These are phyloP conservation scores for Quercus bicolor DNA, from an alignment of 306 rosid genomes.

Conservation along the genomic window DNA sequence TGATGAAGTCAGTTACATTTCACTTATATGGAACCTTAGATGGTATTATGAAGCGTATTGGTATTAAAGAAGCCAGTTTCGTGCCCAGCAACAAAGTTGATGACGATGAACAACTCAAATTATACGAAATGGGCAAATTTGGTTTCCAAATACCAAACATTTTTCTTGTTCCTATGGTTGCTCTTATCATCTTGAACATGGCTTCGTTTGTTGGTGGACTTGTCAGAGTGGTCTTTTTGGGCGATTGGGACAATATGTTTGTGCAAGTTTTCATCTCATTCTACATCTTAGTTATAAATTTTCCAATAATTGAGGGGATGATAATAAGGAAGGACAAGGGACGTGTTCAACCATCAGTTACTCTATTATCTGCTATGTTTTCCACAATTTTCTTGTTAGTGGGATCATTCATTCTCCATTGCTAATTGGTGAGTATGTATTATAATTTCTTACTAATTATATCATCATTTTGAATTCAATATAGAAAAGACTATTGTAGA, in stretches of 20 bases:
- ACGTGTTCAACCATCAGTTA: constrained; percentile 25
- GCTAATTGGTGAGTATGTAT: too few species aligned
- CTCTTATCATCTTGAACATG: constrained; percentile 41
- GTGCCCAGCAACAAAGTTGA: constrained; percentile 54
- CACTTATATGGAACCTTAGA: constrained; percentile 52
- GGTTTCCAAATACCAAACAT: constrained; percentile 49
- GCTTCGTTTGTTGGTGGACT: constrained; percentile 40
- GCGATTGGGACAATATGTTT: constrained; percentile 31
- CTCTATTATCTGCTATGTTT: constrained; percentile 17
- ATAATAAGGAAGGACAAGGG: constrained; percentile 30
- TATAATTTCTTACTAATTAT: too few species aligned
- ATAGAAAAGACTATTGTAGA: too few species aligned
- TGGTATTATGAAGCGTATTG: constrained; percentile 50
- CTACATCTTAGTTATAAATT: constrained; percentile 8
- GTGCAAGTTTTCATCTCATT: constrained; percentile 30
- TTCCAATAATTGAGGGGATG: constrained; percentile 33
- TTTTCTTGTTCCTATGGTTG: constrained; percentile 56
- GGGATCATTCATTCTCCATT: constrained; percentile 2
- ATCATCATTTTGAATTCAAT: too few species aligned
- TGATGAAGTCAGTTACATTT: constrained; percentile 49
- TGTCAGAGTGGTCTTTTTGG: constrained; percentile 23
- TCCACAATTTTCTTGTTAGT: constrained; percentile 2
- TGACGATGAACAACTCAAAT: constrained; percentile 33
- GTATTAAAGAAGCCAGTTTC: constrained; percentile 50
- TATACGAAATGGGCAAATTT: constrained; percentile 47